Evolutionary conservation across 495 filamentous ascomycete genomes (phyloP).

Genomic region (Poronia punctata): DNA sequence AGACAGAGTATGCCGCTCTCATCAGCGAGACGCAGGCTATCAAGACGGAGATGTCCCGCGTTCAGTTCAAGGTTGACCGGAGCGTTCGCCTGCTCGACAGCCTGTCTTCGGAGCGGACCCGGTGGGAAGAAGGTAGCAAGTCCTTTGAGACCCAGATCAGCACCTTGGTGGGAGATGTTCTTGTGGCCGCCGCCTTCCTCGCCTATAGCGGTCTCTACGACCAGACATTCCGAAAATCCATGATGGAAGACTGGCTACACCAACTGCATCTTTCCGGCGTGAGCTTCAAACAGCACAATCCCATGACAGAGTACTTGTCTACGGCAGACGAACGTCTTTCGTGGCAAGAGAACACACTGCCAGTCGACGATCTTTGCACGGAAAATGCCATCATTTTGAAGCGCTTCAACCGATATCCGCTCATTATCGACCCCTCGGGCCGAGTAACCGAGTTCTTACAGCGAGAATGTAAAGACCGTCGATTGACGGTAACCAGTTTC

Average conservation of each 20-base stretch:
- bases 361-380: constrained; percentile 97
- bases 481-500: constrained; percentile 96
- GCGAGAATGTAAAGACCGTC: constrained; percentile 85
- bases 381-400: constrained; percentile 97
- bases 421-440: constrained; percentile 97
- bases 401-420: constrained; percentile 93
- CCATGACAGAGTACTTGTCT: constrained; percentile 92
- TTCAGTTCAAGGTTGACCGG: constrained; percentile 96
- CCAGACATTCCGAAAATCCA: constrained; percentile 92
- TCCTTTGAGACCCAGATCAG: constrained; percentile 97
- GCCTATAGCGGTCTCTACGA: constrained; percentile 98
- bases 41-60: constrained; percentile 90
- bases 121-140: constrained; percentile 96
- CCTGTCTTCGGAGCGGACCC: constrained; percentile 80
- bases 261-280: constrained; percentile 88
- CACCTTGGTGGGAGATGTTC: constrained; percentile 90
- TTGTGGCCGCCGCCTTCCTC: constrained; percentile 91
- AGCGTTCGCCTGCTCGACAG: constrained; percentile 91
- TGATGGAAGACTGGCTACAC: constrained; percentile 95
- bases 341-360: constrained; percentile 92
- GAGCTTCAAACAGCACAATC: constrained; percentile 85
- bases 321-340: constrained; percentile 89
- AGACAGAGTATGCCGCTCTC: constrained; percentile 89
- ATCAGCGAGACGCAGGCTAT: constrained; percentile 97
- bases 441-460: constrained; percentile 91